These are phyloP conservation scores for Chlamydomonas sp. DNA, from an alignment of 139 green algal species.

Conservation along the genomic window DNA sequence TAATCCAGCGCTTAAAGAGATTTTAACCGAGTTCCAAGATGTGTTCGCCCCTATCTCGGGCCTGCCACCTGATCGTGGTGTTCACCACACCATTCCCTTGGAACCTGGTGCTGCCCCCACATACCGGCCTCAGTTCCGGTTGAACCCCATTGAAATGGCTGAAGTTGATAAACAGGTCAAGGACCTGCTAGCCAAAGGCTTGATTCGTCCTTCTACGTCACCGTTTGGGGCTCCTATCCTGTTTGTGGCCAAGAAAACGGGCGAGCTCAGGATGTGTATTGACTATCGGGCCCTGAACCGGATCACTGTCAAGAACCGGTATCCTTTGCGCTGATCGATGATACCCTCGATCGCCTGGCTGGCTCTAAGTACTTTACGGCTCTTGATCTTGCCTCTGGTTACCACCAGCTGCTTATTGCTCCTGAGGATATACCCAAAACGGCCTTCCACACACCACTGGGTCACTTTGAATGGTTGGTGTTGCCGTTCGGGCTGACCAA, in stretches of 20 bases:
- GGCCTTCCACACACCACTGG: slow-evolving; percentile 42
- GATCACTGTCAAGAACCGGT: slow-evolving; percentile 42
- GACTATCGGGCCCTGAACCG: slow-evolving; percentile 43
- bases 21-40: not conserved
- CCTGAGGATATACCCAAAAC: slow-evolving; percentile 35
- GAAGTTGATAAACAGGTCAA: slow-evolving; percentile 3
- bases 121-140: slow-evolving; percentile 3
- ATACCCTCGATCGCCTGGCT: slow-evolving; percentile 33
- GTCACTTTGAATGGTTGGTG: slow-evolving; percentile 54
- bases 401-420: slow-evolving; percentile 1
- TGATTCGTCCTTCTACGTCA: slow-evolving; percentile 12
- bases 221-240: slow-evolving; percentile 21
- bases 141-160: not conserved
- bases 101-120: not conserved
- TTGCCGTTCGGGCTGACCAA: slow-evolving; percentile 38
- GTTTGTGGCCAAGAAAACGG: slow-evolving; percentile 43
- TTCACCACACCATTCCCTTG: slow-evolving; percentile 24
- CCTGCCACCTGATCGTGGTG: slow-evolving; percentile 10
- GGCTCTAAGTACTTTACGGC: slow-evolving; percentile 8
- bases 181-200: slow-evolving; percentile 17
- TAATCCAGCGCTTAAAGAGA: not conserved
- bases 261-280: slow-evolving; percentile 38
- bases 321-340: slow-evolving; percentile 29
- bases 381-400: slow-evolving; percentile 15
- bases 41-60: slow-evolving; percentile 1